Conservation (phyloP, 805 yeast species). For the Candida andamanensis region DNA sequence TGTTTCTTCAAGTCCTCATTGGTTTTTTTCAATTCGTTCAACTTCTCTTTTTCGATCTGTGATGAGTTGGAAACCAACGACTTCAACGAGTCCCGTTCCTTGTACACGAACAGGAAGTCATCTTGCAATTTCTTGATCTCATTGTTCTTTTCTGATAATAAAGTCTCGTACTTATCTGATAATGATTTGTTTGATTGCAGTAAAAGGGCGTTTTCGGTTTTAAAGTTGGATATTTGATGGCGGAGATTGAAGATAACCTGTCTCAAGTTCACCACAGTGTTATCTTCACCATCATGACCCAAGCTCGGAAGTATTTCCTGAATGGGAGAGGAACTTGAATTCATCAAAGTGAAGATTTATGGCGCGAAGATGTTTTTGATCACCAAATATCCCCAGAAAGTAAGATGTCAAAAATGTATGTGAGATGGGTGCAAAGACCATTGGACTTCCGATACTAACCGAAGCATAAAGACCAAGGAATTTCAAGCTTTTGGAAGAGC, state of each 20-base stretch:
- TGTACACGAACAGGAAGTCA: constrained; percentile 32
- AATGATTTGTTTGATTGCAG: constrained; percentile 23
- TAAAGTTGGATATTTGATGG: constrained; percentile 26
- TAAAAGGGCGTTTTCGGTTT: constrained; percentile 31
- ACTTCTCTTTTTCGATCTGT: constrained; percentile 19
- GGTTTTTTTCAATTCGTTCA: constrained; percentile 16
- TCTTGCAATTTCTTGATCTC: constrained; percentile 27
- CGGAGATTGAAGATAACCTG: constrained; percentile 23
- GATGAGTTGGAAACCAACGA: constrained; percentile 28
- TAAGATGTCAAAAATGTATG: constrained; percentile 46
- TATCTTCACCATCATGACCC: constrained; percentile 2
- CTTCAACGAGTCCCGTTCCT: constrained; percentile 27
- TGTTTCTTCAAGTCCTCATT: constrained; percentile 16
- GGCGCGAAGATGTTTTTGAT: too few species aligned
- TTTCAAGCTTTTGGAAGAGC: constrained; percentile 89
- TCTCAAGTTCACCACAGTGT: constrained; percentile 10
- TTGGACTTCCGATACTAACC: neutral
- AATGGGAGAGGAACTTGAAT: constrained; percentile 4
- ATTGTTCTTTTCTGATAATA: constrained; percentile 27
- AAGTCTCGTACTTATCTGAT: constrained; percentile 20
- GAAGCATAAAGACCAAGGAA: constrained; percentile 80
- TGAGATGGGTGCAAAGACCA: constrained; percentile 7
- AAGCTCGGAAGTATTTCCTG: neutral
- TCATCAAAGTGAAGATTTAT: too few species aligned
- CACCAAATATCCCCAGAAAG: neutral